Evolutionary conservation across 805 yeast species (phyloP).

Genomic region (Ogataea saltuana): DNA sequence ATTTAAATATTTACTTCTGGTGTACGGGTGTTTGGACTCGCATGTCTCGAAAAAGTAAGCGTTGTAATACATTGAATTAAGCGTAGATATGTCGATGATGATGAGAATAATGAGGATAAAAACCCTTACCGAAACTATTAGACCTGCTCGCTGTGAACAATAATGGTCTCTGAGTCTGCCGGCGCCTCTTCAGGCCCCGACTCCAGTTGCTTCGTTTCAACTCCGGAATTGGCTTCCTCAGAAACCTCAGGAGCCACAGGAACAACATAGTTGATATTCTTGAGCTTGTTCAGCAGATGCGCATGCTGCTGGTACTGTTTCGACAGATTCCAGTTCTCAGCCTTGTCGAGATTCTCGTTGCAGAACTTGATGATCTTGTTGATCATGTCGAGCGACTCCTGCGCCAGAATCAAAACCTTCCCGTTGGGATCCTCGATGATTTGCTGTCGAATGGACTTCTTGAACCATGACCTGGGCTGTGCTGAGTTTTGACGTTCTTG

Average conservation of each 20-base stretch:
- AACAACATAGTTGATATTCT: conserved; percentile 27
- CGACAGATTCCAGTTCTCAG: conserved; percentile 70
- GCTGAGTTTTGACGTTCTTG: conserved; percentile 2
- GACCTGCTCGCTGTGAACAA: conserved; percentile 6
- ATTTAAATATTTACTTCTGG: background rate
- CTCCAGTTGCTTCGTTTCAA: conserved; percentile 9
- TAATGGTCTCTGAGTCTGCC: conserved; percentile 2
- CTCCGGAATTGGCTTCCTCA: conserved; percentile 3
- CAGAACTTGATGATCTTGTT: conserved; percentile 79
- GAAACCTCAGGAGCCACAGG: conserved; percentile 10
- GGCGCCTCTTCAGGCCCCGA: background rate
- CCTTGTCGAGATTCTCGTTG: conserved; percentile 79
- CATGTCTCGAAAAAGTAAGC: too few species aligned
- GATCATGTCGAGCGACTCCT: conserved; percentile 87
- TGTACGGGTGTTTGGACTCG: background rate
- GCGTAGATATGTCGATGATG: background rate
- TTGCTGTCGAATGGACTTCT: conserved; percentile 30
- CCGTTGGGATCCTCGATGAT: conserved; percentile 53
- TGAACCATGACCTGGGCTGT: conserved; percentile 28
- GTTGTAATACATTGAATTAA: background rate
- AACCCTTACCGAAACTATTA: background rate
- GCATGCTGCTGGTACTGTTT: conserved; percentile 33
- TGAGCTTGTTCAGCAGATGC: conserved; percentile 29
- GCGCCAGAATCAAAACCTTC: conserved; percentile 76
- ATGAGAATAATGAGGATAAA: background rate